Conservation (phyloP, 306 rosid genomes). For the Carpinus fangiana region DNA sequence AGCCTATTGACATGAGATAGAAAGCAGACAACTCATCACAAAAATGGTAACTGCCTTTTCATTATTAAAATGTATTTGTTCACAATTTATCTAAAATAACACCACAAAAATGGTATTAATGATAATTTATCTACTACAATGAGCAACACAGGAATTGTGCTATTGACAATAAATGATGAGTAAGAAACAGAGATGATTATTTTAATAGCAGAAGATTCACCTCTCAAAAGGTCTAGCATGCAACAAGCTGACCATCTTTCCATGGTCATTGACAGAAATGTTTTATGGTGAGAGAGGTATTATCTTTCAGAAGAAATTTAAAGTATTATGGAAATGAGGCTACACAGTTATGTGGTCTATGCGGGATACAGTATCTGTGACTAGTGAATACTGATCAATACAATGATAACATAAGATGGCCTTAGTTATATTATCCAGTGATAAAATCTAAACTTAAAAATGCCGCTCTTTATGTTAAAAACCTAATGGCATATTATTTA, state of each 20-base stretch:
- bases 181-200: neutral
- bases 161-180: neutral
- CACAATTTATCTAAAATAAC: neutral
- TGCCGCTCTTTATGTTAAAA: neutral
- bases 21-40: neutral
- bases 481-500: too few species aligned
- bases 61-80: neutral
- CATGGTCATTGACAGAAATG: neutral
- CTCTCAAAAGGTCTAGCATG: neutral
- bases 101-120: neutral
- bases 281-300: neutral
- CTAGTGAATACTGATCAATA: neutral
- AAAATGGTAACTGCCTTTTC: neutral
- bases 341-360: neutral
- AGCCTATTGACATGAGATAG: conserved; percentile 25
- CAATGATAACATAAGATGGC: neutral
- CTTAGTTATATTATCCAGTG: neutral
- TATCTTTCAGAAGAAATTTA: neutral
- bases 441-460: too few species aligned
- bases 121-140: neutral
- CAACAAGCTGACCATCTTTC: neutral
- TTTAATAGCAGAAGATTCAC: neutral
- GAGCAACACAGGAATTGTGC: neutral
- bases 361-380: neutral
- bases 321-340: neutral